Conservation (phyloP, 2,329 filamentous ascomycete species). For the Zalaria sp. region DNA sequence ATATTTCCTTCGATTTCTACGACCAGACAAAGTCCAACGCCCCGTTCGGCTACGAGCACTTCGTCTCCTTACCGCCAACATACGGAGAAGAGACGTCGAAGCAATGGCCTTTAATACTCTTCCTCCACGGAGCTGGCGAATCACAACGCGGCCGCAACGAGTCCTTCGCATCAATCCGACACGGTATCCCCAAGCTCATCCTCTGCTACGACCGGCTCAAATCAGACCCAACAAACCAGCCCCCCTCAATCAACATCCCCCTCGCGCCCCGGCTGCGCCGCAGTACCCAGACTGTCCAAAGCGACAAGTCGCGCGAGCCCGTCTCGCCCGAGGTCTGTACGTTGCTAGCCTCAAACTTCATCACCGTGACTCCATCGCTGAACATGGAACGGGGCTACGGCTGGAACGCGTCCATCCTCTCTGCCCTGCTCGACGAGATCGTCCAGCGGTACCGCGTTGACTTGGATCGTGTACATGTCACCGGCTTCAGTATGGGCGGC, state of each 20-base stretch:
- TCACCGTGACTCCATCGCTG: conserved; percentile 2
- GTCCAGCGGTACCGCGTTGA: conserved; percentile 5
- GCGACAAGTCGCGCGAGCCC: neutral
- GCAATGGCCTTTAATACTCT: neutral
- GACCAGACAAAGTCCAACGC: neutral
- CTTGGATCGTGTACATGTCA: conserved; percentile 6
- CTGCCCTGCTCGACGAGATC: conserved; percentile 6
- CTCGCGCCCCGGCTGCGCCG: neutral
- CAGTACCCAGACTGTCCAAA: neutral
- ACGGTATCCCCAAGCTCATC: neutral
- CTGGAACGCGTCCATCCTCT: conserved; percentile 6
- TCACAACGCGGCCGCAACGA: neutral
- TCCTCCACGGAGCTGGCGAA: neutral
- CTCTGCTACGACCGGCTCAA: neutral
- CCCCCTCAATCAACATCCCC: neutral
- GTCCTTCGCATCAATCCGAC: neutral
- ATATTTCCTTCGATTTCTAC: neutral
- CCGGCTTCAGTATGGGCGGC: conserved; percentile 9
- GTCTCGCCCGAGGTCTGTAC: neutral
- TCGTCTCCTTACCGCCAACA: neutral
- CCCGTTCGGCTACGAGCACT: neutral
- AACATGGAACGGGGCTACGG: conserved; percentile 6
- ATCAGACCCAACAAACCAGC: neutral
- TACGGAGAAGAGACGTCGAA: neutral
- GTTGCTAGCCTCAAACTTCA: neutral